phyloP scores from a whole-genome alignment of 805 yeast genomes.

The Pichia manshurica region DNA sequence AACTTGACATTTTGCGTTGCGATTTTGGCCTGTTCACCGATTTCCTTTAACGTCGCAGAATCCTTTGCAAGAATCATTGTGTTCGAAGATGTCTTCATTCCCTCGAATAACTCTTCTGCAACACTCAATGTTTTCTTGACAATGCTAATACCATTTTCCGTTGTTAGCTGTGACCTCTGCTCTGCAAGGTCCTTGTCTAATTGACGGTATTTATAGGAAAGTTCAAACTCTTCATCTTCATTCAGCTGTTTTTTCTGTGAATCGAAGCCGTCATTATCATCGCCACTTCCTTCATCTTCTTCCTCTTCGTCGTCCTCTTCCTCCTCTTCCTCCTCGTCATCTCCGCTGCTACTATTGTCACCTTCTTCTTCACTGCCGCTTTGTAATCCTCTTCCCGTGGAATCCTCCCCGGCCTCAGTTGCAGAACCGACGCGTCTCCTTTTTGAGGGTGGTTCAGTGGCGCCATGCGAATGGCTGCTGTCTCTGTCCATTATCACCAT shows the following conservation, averaged over 20 bases:
- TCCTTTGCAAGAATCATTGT: constrained; percentile 52
- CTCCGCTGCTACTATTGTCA: not conserved
- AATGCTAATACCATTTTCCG: constrained; percentile 50
- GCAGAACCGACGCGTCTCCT: not conserved
- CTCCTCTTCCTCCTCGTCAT: not conserved
- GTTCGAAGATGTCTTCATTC: constrained; percentile 33
- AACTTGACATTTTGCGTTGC: constrained; percentile 57
- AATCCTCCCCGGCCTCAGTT: not conserved
- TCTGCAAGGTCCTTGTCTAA: constrained; percentile 21
- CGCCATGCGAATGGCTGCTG: not conserved
- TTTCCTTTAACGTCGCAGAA: constrained; percentile 54
- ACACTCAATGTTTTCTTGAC: constrained; percentile 40
- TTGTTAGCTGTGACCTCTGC: constrained; percentile 46
- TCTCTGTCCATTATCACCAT: not conserved
- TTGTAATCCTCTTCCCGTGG: not conserved
- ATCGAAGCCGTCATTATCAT: constrained; percentile 1
- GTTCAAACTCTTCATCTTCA: constrained; percentile 19
- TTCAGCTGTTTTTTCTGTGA: constrained; percentile 11
- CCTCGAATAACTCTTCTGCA: constrained; percentile 43
- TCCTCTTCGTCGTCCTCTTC: constrained; percentile 6
- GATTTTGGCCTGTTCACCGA: constrained; percentile 57
- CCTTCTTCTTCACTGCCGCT: not conserved
- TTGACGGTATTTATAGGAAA: constrained; percentile 24
- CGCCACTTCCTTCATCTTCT: constrained; percentile 4
- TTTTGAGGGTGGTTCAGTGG: not conserved